Evolutionary conservation across 2,329 filamentous ascomycete genomes (phyloP).

Genomic region (Aspergillus eucalypticola): DNA sequence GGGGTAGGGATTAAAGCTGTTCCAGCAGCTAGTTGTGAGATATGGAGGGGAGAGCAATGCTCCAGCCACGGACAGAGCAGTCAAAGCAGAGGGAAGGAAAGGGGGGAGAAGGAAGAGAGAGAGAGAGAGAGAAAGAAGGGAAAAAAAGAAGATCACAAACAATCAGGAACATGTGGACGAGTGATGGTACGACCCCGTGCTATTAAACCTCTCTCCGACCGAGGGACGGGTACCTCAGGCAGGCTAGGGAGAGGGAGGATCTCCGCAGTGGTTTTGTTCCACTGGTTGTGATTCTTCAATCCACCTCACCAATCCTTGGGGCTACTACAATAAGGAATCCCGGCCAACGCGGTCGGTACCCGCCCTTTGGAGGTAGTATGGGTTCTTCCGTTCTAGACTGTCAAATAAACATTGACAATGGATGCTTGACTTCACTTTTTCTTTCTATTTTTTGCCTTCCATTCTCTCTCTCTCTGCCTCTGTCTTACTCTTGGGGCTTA

Average conservation of each 20-base stretch:
- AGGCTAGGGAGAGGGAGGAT: not conserved
- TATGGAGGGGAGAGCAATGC: not conserved
- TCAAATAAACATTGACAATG: not conserved
- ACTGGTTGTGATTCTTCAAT: constrained; percentile 5
- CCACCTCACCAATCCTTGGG: constrained; percentile 1
- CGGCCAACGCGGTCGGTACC: constrained; percentile 1
- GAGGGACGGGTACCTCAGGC: constrained; percentile 14
- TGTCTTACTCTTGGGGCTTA: not conserved
- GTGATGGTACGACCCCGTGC: constrained; percentile 14
- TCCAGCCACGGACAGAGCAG: constrained; percentile 5
- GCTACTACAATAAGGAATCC: not conserved
- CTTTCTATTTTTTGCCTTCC: too few species aligned
- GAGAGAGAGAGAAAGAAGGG: constrained; percentile 2
- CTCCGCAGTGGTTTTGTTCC: constrained; percentile 1
- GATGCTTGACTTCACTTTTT: not conserved
- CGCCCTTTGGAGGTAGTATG: not conserved
- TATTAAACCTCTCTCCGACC: constrained; percentile 21
- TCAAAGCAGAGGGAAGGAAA: constrained; percentile 17
- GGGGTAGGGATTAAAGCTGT: constrained; percentile 13
- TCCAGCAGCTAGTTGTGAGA: constrained; percentile 20
- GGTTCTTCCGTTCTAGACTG: not conserved
- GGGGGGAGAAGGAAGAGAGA: constrained; percentile 3
- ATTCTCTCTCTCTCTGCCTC: too few species aligned
- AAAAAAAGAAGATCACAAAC: constrained; percentile 6
- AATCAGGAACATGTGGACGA: constrained; percentile 4